Evolutionary conservation across 805 yeast genomes (phyloP).

Genomic region (Ogataea trehaloabstinens): DNA sequence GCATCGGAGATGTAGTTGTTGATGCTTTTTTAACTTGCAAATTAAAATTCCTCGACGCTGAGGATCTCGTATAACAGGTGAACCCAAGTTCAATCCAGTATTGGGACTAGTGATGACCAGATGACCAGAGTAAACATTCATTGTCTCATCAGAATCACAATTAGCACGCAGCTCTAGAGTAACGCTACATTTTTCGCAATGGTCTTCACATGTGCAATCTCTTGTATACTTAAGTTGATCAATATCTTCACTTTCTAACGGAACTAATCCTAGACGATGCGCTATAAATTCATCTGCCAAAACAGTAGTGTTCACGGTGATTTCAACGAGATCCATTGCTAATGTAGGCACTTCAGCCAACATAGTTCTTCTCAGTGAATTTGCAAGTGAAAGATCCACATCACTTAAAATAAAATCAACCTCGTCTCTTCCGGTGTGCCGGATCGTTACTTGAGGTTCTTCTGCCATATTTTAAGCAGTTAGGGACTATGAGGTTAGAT

Average conservation of each 20-base stretch:
- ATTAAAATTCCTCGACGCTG: constrained; percentile 82
- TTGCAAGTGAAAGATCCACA: constrained; percentile 87
- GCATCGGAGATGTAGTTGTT: constrained; percentile 84
- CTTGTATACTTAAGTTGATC: constrained; percentile 83
- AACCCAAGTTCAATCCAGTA: constrained; percentile 52
- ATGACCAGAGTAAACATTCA: constrained; percentile 88
- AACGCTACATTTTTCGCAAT: constrained; percentile 94
- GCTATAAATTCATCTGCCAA: constrained; percentile 95
- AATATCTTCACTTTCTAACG: constrained; percentile 79
- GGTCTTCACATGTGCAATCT: constrained; percentile 97
- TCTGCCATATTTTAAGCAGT: constrained; percentile 28
- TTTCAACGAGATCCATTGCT: constrained; percentile 94
- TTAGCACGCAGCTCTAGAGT: constrained; percentile 78
- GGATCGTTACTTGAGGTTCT: constrained; percentile 83
- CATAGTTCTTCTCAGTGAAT: constrained; percentile 88
- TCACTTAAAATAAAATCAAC: constrained; percentile 88
- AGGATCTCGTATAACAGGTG: constrained; percentile 80
- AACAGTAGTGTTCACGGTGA: constrained; percentile 89
- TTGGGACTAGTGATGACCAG: constrained; percentile 40
- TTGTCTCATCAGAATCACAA: constrained; percentile 83
- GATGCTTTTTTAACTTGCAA: constrained; percentile 88
- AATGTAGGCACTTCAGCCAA: constrained; percentile 95
- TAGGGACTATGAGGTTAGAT: too few species aligned
- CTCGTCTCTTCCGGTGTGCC: constrained; percentile 79
- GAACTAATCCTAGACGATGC: constrained; percentile 91